phyloP scores from a whole-genome alignment of 148 eudicot genomes.

The Diospyros kaki region DNA sequence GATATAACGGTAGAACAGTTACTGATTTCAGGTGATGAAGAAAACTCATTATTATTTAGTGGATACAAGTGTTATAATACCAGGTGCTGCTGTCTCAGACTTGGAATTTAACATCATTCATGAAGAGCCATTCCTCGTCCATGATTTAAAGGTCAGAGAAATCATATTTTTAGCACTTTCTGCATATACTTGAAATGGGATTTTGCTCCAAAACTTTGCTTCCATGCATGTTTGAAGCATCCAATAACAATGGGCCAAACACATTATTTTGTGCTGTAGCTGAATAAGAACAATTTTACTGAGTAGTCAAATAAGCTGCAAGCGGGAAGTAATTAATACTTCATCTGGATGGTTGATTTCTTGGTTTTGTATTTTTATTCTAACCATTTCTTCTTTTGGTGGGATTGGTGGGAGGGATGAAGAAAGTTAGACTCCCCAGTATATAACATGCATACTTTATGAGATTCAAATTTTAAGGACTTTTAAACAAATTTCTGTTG shows the following conservation, averaged over 20 bases:
- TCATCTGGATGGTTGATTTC: neutral
- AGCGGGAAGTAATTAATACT: neutral
- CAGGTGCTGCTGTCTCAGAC: constrained; percentile 96
- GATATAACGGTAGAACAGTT: neutral
- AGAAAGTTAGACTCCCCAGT: too few relatives aligned
- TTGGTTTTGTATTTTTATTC: neutral
- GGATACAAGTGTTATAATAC: constrained; percentile 70
- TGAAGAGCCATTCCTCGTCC: constrained; percentile 74
- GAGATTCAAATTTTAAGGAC: too few relatives aligned
- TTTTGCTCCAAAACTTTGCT: neutral
- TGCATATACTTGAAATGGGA: neutral
- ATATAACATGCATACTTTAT: too few relatives aligned
- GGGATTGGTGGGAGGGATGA: too few relatives aligned
- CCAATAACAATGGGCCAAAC: neutral
- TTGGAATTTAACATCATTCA: constrained; percentile 78
- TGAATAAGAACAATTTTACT: too few relatives aligned
- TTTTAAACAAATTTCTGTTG: too few relatives aligned
- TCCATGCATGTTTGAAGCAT: neutral
- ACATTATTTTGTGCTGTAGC: neutral
- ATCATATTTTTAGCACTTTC: neutral
- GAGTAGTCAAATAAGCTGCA: too few relatives aligned
- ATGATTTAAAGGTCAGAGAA: constrained; percentile 65
- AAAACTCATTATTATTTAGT: constrained; percentile 94
- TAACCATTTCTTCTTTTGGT: too few relatives aligned
- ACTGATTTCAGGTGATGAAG: constrained; percentile 86